Evolutionary conservation across 169 alveolate genomes (phyloP), one percentile per base, ranked within the genome.

Genomic region (Eimeria necatrix): DNA sequence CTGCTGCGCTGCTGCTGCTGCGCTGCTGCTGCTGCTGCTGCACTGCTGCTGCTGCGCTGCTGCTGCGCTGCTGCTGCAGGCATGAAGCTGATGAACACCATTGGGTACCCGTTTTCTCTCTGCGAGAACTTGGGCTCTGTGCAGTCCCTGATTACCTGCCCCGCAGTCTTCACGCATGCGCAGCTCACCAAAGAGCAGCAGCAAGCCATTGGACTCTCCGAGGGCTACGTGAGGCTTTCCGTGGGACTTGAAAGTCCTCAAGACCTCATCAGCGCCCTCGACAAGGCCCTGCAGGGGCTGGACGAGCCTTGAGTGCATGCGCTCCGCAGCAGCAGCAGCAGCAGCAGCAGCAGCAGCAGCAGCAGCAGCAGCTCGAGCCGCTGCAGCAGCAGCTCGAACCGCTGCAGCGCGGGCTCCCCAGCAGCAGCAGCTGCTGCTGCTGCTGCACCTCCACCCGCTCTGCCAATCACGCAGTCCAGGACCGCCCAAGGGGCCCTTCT

Each of bases 141-240:
- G 74, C 94, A 96, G 95, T 95, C 97, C 22, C 95, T 97, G 86
- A 94, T 97, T 89, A 96, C 97, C 2, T 95, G 96, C 84, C 96
- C 97, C 16, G 97, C 97, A 0, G 97, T 96, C 61, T 93, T 97
- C 95, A 97, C 98, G 2, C 98, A 97, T 59, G 97, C 98, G 49
- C 95, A 95, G 94, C 95, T 97, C 96, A 80, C 89, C 22, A 64
- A 74, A 80, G 97, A 95, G 56, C 97, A 96, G 74, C 76, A 97
- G 22, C 96, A 83, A 4, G 95, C 92, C 83, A 96, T 96, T 20
- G 97, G 97, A 26, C 85, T 96, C 64, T 92, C 97, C 7, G 97
- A 96, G 52, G 96, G 97, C 56, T 95, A 95, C 78, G 88, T 96
- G 60, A 68, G 96, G 14, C 85, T 96, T 56, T 95, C 96, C 32